Base-by-base conservation (phyloP, 1,284 basidiomycete species). In the Trichosporon ovoides region DNA sequence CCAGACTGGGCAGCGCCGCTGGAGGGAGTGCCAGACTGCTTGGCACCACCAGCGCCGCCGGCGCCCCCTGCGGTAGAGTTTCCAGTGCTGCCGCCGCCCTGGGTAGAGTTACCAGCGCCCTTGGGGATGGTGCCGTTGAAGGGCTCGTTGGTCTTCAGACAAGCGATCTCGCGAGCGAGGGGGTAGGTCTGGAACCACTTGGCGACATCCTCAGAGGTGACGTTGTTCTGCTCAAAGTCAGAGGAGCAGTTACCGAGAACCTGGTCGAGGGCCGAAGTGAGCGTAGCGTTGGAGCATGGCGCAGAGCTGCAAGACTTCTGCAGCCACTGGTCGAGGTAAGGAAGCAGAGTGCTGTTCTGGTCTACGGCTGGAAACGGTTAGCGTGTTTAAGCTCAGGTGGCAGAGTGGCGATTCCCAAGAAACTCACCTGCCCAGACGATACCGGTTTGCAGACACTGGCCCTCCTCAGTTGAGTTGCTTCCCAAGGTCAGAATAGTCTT, bases 151-250 rank as follows among this genome's bases (percentile, higher is more conserved):
- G 72, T 75, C 58, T 74, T 71, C 60, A 76, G 63, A 48, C 76
- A 78, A 18, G 64, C 55, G 13, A 75, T 63, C 61, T 78, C 73
- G 19, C 75, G 66, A 13, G 72, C 71, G 20, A 74, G 62, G 3
- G 70, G 73, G 61, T 76, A 75, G 13, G 63, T 53, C 53, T 55
- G 52, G 48, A 71, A 53, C 38, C 68, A 60, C n/a, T 51, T 56
- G 14, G 51, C 43, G 38, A 78, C 54, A 18, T 65, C 67, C 40
- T 59, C 20, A 61, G 70, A 65, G 55, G 59, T 58, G 28, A 75
- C 35, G 31, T 67, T 67, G 22, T 58, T 67, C 2, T 59, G 56
- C 9, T 51, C 14, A 31, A 78, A 50, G 58, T 77, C 73, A 36
- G 56, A 55, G 10, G 65, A 57, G 62, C 77, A 78, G 16, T 66